Conservation (phyloP, 768 basidiomycete species). For the Trametes coccinea region DNA sequence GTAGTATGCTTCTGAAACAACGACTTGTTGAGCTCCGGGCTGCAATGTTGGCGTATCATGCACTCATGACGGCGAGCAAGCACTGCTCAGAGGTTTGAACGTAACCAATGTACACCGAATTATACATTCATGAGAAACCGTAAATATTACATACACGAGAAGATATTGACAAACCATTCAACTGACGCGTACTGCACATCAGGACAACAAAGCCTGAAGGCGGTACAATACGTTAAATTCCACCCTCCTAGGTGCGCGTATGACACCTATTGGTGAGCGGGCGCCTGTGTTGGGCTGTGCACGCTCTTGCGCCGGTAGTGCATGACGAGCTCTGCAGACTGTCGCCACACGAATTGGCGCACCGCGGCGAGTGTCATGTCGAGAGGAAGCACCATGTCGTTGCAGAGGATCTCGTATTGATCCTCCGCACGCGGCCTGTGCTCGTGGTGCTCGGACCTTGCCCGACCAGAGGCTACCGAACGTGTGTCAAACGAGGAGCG, state of each 20-base stretch:
- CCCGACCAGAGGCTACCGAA: constrained; percentile 21
- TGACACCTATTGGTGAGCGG: not conserved
- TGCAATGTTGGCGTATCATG: too few relatives aligned
- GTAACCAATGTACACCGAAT: not conserved
- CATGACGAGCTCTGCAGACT: constrained; percentile 70
- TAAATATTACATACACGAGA: not conserved
- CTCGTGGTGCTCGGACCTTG: constrained; percentile 25
- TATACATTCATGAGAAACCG: not conserved
- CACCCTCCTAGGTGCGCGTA: not conserved
- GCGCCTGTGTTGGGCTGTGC: not conserved
- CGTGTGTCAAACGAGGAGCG: constrained; percentile 42
- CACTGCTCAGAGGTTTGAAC: not conserved
- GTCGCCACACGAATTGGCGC: constrained; percentile 87
- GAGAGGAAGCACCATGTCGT: constrained; percentile 77
- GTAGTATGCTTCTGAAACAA: too few relatives aligned
- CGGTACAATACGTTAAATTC: too few relatives aligned
- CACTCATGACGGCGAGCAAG: too few relatives aligned
- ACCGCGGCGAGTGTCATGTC: constrained; percentile 91
- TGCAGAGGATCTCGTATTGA: constrained; percentile 84
- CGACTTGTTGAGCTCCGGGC: too few relatives aligned
- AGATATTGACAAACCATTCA: too few relatives aligned
- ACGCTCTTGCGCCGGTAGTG: constrained; percentile 57
- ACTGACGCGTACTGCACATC: too few relatives aligned
- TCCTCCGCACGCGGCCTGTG: constrained; percentile 54
- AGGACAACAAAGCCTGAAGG: too few relatives aligned